Evolutionary conservation across 108 stramenopile genomes (phyloP).

Genomic region (Cylindrotheca closterium): DNA sequence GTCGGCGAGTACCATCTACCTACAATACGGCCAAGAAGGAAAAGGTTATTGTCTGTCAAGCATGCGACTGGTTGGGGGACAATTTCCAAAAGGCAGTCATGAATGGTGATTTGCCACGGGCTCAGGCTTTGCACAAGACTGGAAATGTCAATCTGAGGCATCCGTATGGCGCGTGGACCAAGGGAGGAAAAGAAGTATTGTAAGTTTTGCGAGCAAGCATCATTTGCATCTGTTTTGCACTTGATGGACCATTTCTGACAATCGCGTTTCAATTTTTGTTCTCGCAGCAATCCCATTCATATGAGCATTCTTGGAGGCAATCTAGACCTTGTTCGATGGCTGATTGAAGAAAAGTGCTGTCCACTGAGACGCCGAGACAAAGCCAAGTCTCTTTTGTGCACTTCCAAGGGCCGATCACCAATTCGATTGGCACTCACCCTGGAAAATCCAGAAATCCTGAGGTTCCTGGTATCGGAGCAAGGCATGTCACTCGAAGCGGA

Average conservation of each 20-base stretch:
- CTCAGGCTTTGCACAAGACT: conserved; percentile 44
- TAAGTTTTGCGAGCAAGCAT: conserved; percentile 2
- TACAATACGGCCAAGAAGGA: conserved; percentile 32
- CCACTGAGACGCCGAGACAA: conserved; percentile 4
- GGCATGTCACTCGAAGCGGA: conserved; percentile 44
- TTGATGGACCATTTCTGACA: too few relatives aligned
- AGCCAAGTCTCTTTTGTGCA: neutral
- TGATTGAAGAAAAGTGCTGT: conserved; percentile 44
- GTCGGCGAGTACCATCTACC: conserved; percentile 48
- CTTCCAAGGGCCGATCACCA: conserved; percentile 47
- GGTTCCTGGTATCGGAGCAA: conserved; percentile 56
- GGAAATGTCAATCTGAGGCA: conserved; percentile 58
- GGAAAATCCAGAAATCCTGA: conserved; percentile 43
- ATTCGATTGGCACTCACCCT: conserved; percentile 50
- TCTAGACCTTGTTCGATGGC: conserved; percentile 46
- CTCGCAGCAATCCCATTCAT: conserved; percentile 42
- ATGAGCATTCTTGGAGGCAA: conserved; percentile 47
- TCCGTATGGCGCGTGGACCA: conserved; percentile 36
- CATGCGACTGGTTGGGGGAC: conserved; percentile 42
- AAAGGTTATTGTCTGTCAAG: conserved; percentile 28
- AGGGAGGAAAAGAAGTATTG: conserved; percentile 13
- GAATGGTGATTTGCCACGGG: conserved; percentile 32
- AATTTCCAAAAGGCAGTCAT: conserved; percentile 47
- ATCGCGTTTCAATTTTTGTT: neutral
- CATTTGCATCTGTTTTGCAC: too few relatives aligned